These are phyloP conservation scores for Blastomyces emzantsi DNA, from an alignment of 2,329 filamentous ascomycete species.

Conservation along the genomic window DNA sequence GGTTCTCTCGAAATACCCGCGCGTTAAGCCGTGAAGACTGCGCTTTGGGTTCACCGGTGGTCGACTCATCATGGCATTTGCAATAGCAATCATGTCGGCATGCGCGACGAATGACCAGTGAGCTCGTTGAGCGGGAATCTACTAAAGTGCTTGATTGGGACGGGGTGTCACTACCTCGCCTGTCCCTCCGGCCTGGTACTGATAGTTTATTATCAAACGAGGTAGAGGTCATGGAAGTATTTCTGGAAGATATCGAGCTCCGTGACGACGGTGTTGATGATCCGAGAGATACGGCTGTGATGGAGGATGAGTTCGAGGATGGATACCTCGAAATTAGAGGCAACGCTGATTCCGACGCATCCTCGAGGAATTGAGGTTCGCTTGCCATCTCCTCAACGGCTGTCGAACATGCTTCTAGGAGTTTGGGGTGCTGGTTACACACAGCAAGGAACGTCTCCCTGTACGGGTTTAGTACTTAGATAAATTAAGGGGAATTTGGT, in stretches of 20 bases:
- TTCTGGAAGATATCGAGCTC: conserved; percentile 5
- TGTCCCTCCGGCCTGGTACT: neutral
- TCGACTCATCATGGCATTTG: conserved; percentile 12
- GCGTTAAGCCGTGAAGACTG: conserved; percentile 1
- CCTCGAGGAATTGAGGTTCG: conserved; percentile 1
- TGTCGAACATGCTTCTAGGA: conserved; percentile 12
- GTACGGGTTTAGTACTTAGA: neutral
- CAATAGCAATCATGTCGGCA: conserved; percentile 17
- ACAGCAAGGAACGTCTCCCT: conserved; percentile 15
- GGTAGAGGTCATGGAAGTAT: neutral
- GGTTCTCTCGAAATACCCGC: conserved; percentile 6
- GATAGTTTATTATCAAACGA: neutral
- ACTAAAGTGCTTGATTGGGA: neutral
- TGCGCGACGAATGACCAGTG: conserved; percentile 13
- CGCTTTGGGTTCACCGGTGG: neutral
- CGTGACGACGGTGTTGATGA: conserved; percentile 2
- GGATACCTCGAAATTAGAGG: neutral
- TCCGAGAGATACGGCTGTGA: neutral
- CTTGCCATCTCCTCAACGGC: conserved; percentile 11
- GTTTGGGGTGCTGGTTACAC: conserved; percentile 13
- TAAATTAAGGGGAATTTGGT: neutral
- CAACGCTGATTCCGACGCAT: neutral
- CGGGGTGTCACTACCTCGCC: conserved; percentile 1
- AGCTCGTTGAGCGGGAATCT: neutral
- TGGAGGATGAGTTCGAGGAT: conserved; percentile 1